phyloP scores from a whole-genome alignment of 176 grass and related monocot genomes.

The Tuctoria greenei region DNA sequence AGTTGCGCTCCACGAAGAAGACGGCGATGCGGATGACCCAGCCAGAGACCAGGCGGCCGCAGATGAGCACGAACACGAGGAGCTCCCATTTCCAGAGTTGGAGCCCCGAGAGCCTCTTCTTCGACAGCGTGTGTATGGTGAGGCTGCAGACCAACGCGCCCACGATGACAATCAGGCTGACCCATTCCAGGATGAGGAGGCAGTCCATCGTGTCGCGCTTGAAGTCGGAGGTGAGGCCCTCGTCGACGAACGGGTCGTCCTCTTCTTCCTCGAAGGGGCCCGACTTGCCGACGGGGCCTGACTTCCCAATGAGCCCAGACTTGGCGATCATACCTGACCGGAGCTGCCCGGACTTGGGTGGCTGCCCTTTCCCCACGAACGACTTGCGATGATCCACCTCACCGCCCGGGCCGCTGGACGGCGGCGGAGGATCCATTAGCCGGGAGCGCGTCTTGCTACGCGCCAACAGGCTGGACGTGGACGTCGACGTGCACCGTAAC shows the following conservation, averaged over 20 bases:
- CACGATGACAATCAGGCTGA: constrained; percentile 78
- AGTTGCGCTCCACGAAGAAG: constrained; percentile 90
- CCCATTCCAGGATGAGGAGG: constrained; percentile 67
- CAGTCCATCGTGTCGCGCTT: constrained; percentile 53
- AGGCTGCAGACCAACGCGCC: constrained; percentile 68
- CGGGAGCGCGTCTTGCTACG: constrained; percentile 70
- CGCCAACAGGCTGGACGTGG: constrained; percentile 37
- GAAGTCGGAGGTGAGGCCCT: constrained; percentile 60
- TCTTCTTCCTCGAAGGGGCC: constrained; percentile 60
- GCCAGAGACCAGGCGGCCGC: constrained; percentile 85
- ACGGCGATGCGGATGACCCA: constrained; percentile 76
- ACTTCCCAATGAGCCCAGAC: constrained; percentile 47
- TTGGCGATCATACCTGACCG: constrained; percentile 49
- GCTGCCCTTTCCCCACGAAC: constrained; percentile 34
- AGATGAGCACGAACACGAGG: constrained; percentile 81
- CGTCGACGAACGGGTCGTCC: constrained; percentile 75
- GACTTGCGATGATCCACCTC: constrained; percentile 35
- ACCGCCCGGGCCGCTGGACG: not conserved
- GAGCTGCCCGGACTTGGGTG: constrained; percentile 55
- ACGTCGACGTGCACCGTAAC: constrained; percentile 67
- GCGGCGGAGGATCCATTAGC: constrained; percentile 67
- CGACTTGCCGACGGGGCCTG: constrained; percentile 44
- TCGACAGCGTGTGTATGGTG: constrained; percentile 32
- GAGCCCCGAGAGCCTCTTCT: constrained; percentile 59
- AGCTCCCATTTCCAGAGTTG: constrained; percentile 97